A percentile compares a stretch with the other conserved stretches of the same genome.
Conservation (phyloP, 352 stramenopile species). For the Peronospora belbahrii region DNA sequence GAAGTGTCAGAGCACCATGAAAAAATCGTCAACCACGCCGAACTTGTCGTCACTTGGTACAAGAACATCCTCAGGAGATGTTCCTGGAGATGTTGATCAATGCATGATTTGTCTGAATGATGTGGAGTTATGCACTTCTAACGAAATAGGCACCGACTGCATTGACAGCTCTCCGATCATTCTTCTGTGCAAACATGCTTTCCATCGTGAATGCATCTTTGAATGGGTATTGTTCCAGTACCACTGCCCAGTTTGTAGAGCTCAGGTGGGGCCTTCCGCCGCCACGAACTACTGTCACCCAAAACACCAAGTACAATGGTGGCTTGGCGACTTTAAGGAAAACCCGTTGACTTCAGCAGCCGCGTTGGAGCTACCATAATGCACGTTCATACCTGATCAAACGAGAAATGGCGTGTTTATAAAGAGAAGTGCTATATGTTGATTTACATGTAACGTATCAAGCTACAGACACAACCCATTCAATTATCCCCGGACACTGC, state of each 20-base stretch:
- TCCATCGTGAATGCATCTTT: conserved; percentile 69
- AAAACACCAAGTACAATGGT: conserved; percentile 58
- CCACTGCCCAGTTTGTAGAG: conserved; percentile 61
- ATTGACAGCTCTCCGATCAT: conserved; percentile 18
- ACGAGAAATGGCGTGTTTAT: too few relatives aligned
- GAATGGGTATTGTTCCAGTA: conserved; percentile 70
- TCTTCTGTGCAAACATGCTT: conserved; percentile 56
- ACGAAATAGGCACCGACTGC: conserved; percentile 14
- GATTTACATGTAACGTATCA: too few relatives aligned
- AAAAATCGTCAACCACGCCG: conserved; percentile 23
- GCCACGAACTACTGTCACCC: conserved; percentile 55
- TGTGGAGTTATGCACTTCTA: conserved; percentile 17
- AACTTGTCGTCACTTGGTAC: conserved; percentile 20
- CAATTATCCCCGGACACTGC: too few relatives aligned
- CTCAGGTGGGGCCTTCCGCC: conserved; percentile 37
- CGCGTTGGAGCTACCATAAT: conserved; percentile 2
- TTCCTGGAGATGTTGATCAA: conserved; percentile 15
- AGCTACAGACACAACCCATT: too few relatives aligned
- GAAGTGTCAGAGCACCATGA: conserved; percentile 20
- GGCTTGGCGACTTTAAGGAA: conserved; percentile 58
- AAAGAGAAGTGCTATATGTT: too few relatives aligned
- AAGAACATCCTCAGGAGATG: neutral
- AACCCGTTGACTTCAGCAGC: conserved; percentile 21
- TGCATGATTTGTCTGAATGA: conserved; percentile 51
- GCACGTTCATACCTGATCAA: neutral